Evolutionary conservation across 768 basidiomycete genomes (phyloP), one percentile per base, ranked within the genome.

Genomic region (Tricholoma sp.): DNA sequence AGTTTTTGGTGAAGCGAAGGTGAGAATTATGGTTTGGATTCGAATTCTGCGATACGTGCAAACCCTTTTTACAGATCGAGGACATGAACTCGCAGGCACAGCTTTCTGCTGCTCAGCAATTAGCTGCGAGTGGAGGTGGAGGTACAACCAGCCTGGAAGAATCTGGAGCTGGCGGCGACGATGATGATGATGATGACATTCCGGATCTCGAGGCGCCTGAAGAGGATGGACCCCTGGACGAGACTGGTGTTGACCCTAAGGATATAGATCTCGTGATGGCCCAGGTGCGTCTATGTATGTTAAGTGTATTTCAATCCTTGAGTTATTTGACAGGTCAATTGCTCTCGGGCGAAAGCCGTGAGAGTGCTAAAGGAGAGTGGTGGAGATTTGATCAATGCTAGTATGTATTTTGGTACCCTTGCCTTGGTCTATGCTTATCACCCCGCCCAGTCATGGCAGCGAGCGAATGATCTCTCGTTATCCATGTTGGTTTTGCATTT

Each of bases 1-100:
- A 70, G 94, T 99, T 61, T 99, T 98, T 66, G 97, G 97, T 62
- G 97, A 98, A 80, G 95, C 91, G 55, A 94, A 94, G 84, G 88
- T 88, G 49, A n/a, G 39, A 19, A 14, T 22, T 22, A 19, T 57
- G 31, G 12, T 14, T 19, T 32, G 7, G 47, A 37, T 34, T 49
- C 27, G 21, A 3, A 21, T 24, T 21, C 8, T 39, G 0, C 3
- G 10, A 50, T 39, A 21, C 29, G 46, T n/a, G 39, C 27, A 27
- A 29, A 47, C 12, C 18, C 14, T 18, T 37, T 21, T 27, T 21
- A 5, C 43, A 91, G 89, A 86, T 91, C 63, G 92, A 94, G 76
- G 91, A 94, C 66, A 87, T 90, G 83, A 91, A 87, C 75, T 79
- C 85, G 16, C 84, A 87, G 65, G 86, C 88, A 43, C 88, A 89